A percentile compares a stretch with the other conserved stretches of the same genome.
Conservation (phyloP, 306 rosid species). For the Fragaria vesca region DNA sequence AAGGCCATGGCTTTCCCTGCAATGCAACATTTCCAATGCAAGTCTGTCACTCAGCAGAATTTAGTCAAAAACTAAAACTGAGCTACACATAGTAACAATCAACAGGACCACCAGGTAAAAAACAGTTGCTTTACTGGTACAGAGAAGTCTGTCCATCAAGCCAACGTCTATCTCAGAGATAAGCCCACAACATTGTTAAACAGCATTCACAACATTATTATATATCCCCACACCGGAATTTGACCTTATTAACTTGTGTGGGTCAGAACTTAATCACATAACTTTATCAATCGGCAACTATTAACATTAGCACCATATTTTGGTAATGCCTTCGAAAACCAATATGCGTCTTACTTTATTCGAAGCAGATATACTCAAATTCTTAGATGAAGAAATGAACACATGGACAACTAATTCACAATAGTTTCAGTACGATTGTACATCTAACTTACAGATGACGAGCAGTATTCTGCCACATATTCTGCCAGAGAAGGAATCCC, state of each 20-base stretch:
- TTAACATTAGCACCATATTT: slow-evolving; percentile 12
- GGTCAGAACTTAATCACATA: neutral
- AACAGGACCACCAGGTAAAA: slow-evolving; percentile 5
- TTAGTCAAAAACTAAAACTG: slow-evolving; percentile 13
- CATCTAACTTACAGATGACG: slow-evolving; percentile 55
- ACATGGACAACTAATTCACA: neutral
- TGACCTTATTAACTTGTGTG: neutral
- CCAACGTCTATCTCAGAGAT: neutral
- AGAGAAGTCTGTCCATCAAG: neutral
- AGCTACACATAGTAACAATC: slow-evolving; percentile 9
- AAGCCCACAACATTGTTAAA: neutral
- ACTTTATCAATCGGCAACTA: slow-evolving; percentile 7
- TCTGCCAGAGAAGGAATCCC: slow-evolving; percentile 85
- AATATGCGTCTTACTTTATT: slow-evolving; percentile 6
- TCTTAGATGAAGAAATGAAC: slow-evolving; percentile 1
- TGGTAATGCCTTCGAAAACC: slow-evolving; percentile 19
- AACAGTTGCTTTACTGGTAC: neutral
- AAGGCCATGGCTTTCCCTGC: slow-evolving; percentile 92
- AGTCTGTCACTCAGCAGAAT: slow-evolving; percentile 18
- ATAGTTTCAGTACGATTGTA: slow-evolving; percentile 1
- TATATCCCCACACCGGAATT: neutral
- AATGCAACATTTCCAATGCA: slow-evolving; percentile 28
- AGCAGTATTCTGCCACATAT: slow-evolving; percentile 84
- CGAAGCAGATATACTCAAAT: slow-evolving; percentile 5
- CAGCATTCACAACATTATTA: neutral